A percentile compares a stretch with the other conserved stretches of the same genome.
Evolutionary conservation across 1,284 basidiomycete species (phyloP).

Genomic region (Cryptococcus sp.): DNA sequence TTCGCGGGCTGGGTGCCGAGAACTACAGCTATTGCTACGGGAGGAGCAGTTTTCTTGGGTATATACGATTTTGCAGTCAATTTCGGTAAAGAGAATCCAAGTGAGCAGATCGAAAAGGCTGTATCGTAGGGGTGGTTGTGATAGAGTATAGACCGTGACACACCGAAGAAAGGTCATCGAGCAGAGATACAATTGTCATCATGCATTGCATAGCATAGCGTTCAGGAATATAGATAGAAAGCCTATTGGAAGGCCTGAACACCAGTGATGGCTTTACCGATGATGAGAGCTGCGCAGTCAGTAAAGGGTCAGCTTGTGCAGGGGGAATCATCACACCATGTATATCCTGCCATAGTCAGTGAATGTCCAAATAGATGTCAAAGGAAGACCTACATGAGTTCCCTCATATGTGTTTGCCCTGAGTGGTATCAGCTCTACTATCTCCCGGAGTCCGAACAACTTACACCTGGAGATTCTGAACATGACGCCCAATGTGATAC

Average conservation of each 20-base stretch:
- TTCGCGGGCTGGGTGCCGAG: slow-evolving; percentile 87
- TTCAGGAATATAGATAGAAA: too few species aligned
- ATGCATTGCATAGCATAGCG: slow-evolving; percentile 1
- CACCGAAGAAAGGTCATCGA: neutral
- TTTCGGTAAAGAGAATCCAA: slow-evolving; percentile 17
- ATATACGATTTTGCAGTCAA: slow-evolving; percentile 65
- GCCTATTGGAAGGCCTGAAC: slow-evolving; percentile 66
- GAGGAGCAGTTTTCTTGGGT: slow-evolving; percentile 94
- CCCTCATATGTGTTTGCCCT: slow-evolving; percentile 79
- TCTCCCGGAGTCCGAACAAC: too few species aligned
- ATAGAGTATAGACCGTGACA: neutral
- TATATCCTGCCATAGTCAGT: slow-evolving; percentile 58
- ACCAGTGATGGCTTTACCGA: slow-evolving; percentile 87
- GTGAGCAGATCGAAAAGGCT: neutral
- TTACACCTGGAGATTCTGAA: slow-evolving; percentile 72
- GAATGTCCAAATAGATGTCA: neutral
- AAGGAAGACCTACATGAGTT: slow-evolving; percentile 37
- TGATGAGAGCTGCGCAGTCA: slow-evolving; percentile 59
- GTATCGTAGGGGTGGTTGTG: slow-evolving; percentile 1
- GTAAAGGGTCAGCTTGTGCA: slow-evolving; percentile 4
- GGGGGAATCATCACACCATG: slow-evolving; percentile 49
- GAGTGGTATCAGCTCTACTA: too few species aligned
- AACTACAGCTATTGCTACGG: slow-evolving; percentile 92
- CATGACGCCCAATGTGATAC: slow-evolving; percentile 88
- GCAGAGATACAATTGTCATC: neutral